Conservation (phyloP, 352 stramenopile species). For the Phytopythium aichiense region DNA sequence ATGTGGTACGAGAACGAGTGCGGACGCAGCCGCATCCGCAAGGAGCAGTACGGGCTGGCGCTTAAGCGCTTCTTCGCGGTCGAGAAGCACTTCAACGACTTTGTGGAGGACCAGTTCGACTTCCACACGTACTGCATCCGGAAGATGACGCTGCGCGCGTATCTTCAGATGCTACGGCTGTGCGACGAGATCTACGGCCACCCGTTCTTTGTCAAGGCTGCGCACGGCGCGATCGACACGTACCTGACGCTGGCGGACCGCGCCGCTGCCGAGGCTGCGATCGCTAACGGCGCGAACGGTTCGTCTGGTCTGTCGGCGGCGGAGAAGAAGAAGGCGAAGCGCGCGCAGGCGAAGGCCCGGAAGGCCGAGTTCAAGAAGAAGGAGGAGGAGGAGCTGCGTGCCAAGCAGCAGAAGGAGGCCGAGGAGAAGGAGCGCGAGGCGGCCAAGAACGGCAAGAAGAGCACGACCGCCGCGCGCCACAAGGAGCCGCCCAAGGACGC, state of each 20-base stretch:
- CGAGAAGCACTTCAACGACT: constrained; percentile 97
- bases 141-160: constrained; percentile 96
- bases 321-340: constrained; percentile 92
- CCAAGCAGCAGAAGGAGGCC: constrained; percentile 71
- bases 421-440: constrained; percentile 69
- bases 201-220: constrained; percentile 85
- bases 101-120: constrained; percentile 98
- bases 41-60: constrained; percentile 73
- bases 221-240: constrained; percentile 84
- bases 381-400: constrained; percentile 67
- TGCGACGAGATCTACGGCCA: constrained; percentile 92
- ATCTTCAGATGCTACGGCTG: constrained; percentile 93
- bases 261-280: constrained; percentile 31
- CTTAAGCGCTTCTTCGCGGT: constrained; percentile 95
- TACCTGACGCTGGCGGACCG: constrained; percentile 89
- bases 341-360: constrained; percentile 82
- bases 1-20: constrained; percentile 98
- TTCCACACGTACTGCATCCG: constrained; percentile 99
- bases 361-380: constrained; percentile 90
- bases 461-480: constrained; percentile 22
- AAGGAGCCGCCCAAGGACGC: constrained; percentile 58
- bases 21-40: constrained; percentile 51
- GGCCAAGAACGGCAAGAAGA: constrained; percentile 66
- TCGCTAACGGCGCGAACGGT: constrained; percentile 60
- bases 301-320: constrained; percentile 82